Evolutionary conservation across 495 filamentous ascomycete genomes (phyloP).

Genomic region (Neurospora sp.): DNA sequence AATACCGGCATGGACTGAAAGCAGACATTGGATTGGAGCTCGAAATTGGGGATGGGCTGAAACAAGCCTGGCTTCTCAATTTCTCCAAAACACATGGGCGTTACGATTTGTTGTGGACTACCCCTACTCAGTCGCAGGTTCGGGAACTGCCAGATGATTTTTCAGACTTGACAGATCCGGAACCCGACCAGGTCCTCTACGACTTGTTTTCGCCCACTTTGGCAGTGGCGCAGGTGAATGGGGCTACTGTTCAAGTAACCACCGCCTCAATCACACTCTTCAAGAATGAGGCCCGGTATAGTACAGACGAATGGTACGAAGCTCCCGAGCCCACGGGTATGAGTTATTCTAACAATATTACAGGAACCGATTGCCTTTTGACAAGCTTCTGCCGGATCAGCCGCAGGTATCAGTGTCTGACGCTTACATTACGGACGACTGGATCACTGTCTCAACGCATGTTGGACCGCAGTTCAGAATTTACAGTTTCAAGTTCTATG

Average conservation of each 20-base stretch:
- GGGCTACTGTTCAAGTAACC: constrained; percentile 46
- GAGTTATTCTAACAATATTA: neutral
- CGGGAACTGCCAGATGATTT: constrained; percentile 30
- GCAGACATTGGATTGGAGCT: constrained; percentile 51
- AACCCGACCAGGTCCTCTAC: constrained; percentile 33
- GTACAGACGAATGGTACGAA: neutral
- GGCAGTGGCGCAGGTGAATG: constrained; percentile 30
- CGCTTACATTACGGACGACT: constrained; percentile 19
- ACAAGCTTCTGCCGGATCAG: constrained; percentile 14
- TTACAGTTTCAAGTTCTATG: constrained; percentile 18
- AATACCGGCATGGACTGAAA: constrained; percentile 61
- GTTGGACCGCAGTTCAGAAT: constrained; percentile 20
- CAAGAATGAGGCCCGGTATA: neutral
- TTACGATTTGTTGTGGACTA: constrained; percentile 38
- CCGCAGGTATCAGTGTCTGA: constrained; percentile 18
- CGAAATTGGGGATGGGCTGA: constrained; percentile 31
- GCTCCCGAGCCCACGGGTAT: neutral
- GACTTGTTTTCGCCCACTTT: constrained; percentile 45
- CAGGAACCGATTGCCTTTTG: constrained; percentile 18
- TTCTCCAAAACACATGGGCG: constrained; percentile 13
- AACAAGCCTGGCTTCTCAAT: constrained; percentile 35
- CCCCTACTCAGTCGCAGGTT: constrained; percentile 33
- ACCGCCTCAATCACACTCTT: constrained; percentile 5
- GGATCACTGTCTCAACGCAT: constrained; percentile 27
- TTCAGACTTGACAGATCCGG: constrained; percentile 19